Percentiles rank a stretch among this genome's conserved stretches.
phyloP scores from a whole-genome alignment of 2,329 filamentous ascomycete genomes.

The Talaromyces sp. region DNA sequence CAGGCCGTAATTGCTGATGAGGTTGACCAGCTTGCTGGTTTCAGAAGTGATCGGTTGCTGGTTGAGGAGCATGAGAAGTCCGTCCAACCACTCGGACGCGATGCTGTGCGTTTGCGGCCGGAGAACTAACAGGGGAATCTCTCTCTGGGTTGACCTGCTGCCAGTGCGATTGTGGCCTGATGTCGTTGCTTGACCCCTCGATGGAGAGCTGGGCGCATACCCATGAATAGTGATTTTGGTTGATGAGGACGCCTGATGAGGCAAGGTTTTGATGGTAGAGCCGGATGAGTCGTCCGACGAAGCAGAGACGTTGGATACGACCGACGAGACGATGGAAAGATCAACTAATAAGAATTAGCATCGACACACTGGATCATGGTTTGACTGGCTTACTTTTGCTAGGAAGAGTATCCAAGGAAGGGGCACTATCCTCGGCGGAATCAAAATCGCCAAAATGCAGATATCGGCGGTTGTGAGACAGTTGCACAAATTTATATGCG shows the following conservation, averaged over 20 bases:
- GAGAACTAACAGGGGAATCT: constrained; percentile 74
- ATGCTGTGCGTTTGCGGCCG: constrained; percentile 73
- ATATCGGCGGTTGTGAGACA: constrained; percentile 86
- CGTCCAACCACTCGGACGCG: constrained; percentile 95
- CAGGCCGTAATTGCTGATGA: constrained; percentile 84
- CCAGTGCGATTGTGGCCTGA: constrained; percentile 26
- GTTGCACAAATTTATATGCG: constrained; percentile 74
- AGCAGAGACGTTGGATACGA: constrained; percentile 85
- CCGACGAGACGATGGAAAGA: constrained; percentile 79
- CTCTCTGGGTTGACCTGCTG: constrained; percentile 44
- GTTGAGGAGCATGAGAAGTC: constrained; percentile 87
- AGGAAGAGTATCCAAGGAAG: constrained; percentile 64
- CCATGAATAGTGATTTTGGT: constrained; percentile 93
- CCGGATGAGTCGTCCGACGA: constrained; percentile 47
- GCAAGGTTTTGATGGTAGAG: constrained; percentile 41
- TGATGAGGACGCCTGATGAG: constrained; percentile 29
- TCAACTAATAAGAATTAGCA: constrained; percentile 53
- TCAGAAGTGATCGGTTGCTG: constrained; percentile 96
- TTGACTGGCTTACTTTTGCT: constrained; percentile 59
- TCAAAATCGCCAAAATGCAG: constrained; percentile 87
- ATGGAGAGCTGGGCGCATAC: constrained; percentile 41
- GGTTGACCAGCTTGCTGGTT: constrained; percentile 79
- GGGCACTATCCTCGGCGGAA: constrained; percentile 57
- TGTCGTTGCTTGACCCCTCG: constrained; percentile 25
- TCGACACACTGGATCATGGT: background rate